A percentile compares a stretch with the other conserved stretches of the same genome.
Evolutionary conservation across 208 protist species (phyloP).

Genomic region (Tritrichomonas musculus): DNA sequence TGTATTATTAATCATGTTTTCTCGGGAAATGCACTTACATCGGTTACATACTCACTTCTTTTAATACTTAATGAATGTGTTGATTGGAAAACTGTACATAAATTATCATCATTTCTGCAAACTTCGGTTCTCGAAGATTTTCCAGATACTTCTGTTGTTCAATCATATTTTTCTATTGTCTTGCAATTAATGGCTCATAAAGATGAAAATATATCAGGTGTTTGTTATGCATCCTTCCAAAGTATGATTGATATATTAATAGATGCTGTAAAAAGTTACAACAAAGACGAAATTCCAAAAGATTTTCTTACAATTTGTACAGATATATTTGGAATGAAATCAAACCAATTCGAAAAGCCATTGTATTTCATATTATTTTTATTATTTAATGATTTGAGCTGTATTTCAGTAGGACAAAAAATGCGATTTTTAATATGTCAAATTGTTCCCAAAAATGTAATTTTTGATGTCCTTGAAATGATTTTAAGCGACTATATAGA

Average conservation of each 20-base stretch:
- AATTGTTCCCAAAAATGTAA: not conserved
- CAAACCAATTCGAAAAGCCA: not conserved
- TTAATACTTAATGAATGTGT: not conserved
- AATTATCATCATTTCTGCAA: not conserved
- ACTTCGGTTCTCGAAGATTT: not conserved
- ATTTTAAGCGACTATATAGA: not conserved
- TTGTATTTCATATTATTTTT: not conserved
- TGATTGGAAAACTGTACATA: not conserved
- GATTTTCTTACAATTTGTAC: not conserved
- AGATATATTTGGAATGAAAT: not conserved
- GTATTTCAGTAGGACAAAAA: not conserved
- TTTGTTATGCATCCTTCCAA: not conserved
- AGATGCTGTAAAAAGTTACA: not conserved
- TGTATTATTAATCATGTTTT: not conserved
- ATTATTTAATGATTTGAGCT: not conserved
- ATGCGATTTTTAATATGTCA: not conserved
- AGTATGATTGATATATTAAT: not conserved
- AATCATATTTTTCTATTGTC: not conserved
- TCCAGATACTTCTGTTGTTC: not conserved
- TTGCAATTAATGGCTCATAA: not conserved
- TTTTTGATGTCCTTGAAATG: not conserved
- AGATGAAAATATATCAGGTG: not conserved
- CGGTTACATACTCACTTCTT: not conserved
- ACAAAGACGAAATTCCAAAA: not conserved
- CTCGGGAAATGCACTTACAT: not conserved